Conservation (phyloP, 2,329 filamentous ascomycete species). For the Chaetomiaceae sp. region DNA sequence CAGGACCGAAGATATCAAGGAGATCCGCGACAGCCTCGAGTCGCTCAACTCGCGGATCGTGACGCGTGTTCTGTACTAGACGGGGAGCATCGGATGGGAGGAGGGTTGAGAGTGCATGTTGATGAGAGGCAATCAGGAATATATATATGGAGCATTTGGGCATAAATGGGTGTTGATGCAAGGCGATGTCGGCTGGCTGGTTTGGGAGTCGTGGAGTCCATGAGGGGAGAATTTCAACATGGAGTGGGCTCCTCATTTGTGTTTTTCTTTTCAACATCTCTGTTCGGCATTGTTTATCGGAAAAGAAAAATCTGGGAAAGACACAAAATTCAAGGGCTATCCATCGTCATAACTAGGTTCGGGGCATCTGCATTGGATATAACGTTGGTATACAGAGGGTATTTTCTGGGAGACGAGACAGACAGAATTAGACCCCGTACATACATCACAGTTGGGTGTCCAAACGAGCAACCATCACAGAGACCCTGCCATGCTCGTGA, state of each 20-base stretch:
- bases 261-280: conserved; percentile 6
- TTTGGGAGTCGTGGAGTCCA: conserved; percentile 10
- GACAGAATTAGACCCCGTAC: too few species aligned
- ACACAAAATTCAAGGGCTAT: neutral
- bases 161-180: neutral
- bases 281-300: neutral
- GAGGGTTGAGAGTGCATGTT: neutral
- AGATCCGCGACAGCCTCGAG: conserved; percentile 79
- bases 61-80: conserved; percentile 38
- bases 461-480: too few species aligned
- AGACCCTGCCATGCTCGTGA: too few species aligned
- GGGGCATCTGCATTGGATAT: neutral
- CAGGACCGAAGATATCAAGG: conserved; percentile 72
- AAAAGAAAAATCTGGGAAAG: neutral
- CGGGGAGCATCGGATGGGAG: neutral
- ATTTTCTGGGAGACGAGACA: too few species aligned
- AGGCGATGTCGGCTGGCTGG: too few species aligned
- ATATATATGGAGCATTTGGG: neutral
- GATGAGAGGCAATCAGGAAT: neutral
- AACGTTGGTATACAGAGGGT: neutral
- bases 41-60: conserved; percentile 56
- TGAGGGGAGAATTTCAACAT: conserved; percentile 18
- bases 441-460: too few species aligned
- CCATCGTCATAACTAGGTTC: too few species aligned
- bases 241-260: conserved; percentile 4